These are phyloP conservation scores for Boletus sp. DNA, from an alignment of 768 basidiomycete genomes.

Conservation along the genomic window DNA sequence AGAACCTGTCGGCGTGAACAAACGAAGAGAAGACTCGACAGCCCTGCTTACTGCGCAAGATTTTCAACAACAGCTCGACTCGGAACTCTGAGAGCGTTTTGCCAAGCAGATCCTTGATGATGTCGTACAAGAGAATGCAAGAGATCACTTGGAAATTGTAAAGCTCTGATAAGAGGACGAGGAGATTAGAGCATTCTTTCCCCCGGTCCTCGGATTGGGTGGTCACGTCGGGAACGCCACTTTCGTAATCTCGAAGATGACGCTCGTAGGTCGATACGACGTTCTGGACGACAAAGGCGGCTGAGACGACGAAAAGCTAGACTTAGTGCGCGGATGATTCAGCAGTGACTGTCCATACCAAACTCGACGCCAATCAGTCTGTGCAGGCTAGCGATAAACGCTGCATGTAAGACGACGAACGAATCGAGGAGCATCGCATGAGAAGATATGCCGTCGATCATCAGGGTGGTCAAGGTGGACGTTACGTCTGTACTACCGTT, in stretches of 20 bases:
- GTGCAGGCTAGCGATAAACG: constrained; percentile 78
- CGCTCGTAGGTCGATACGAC: constrained; percentile 66
- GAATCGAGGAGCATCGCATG: constrained; percentile 84
- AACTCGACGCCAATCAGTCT: constrained; percentile 85
- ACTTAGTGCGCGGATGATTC: not conserved
- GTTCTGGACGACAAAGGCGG: constrained; percentile 79
- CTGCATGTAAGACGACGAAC: constrained; percentile 85
- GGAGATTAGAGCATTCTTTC: constrained; percentile 88
- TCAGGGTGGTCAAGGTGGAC: constrained; percentile 68
- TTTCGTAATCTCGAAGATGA: constrained; percentile 42
- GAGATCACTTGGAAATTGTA: constrained; percentile 97
- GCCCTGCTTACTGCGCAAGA: constrained; percentile 65
- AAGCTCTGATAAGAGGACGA: constrained; percentile 84
- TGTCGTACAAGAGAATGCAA: constrained; percentile 84
- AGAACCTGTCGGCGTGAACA: constrained; percentile 57
- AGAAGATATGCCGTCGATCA: constrained; percentile 76
- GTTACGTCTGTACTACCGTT: constrained; percentile 64
- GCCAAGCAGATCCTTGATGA: constrained; percentile 74
- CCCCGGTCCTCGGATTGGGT: constrained; percentile 45
- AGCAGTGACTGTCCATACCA: constrained; percentile 49
- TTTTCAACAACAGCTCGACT: constrained; percentile 84
- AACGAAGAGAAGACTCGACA: not conserved
- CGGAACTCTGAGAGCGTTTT: constrained; percentile 68
- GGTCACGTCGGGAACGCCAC: constrained; percentile 6
- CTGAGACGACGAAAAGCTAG: constrained; percentile 36